Evolutionary conservation across 2,329 filamentous ascomycete genomes (phyloP).

Genomic region (Diaporthe vaccinii): DNA sequence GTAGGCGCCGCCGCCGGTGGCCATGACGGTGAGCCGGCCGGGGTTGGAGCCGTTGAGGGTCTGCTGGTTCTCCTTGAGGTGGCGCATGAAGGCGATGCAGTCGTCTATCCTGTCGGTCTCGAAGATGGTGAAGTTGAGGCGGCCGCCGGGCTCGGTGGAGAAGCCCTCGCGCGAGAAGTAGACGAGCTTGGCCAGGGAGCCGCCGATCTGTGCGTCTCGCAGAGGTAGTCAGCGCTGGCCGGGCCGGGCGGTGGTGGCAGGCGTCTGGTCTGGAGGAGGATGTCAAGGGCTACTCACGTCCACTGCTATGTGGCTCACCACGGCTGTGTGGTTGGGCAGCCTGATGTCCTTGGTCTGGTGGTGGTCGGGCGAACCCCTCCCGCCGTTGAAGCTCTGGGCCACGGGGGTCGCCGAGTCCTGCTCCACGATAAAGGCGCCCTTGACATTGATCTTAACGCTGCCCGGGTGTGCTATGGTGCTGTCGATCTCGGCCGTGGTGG

Average conservation of each 20-base stretch:
- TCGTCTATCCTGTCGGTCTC: conserved; percentile 95
- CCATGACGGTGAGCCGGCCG: conserved; percentile 89
- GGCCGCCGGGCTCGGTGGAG: conserved; percentile 84
- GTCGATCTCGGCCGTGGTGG: conserved; percentile 70
- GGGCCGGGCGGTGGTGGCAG: neutral
- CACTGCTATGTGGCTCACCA: conserved; percentile 96
- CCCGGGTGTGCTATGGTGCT: conserved; percentile 73
- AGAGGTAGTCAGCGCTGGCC: neutral
- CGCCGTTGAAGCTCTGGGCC: conserved; percentile 52
- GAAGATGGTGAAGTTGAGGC: conserved; percentile 95
- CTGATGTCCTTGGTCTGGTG: conserved; percentile 91
- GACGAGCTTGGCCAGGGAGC: conserved; percentile 94
- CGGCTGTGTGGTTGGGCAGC: conserved; percentile 93
- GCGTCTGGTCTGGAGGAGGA: neutral
- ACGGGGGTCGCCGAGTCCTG: conserved; percentile 73
- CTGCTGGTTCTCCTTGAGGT: conserved; percentile 86
- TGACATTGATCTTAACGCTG: conserved; percentile 93
- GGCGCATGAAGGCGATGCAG: conserved; percentile 91
- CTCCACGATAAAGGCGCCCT: conserved; percentile 96
- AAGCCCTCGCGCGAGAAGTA: conserved; percentile 94
- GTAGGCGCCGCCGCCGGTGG: conserved; percentile 94
- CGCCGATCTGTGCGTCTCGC: conserved; percentile 80
- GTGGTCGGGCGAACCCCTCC: conserved; percentile 60
- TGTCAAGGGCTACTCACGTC: conserved; percentile 75
- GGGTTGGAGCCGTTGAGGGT: conserved; percentile 79